A percentile compares a stretch with the other conserved stretches of the same genome.
phyloP scores from a whole-genome alignment of 2,329 filamentous ascomycete genomes.

The Zasmidium citrigriseum region DNA sequence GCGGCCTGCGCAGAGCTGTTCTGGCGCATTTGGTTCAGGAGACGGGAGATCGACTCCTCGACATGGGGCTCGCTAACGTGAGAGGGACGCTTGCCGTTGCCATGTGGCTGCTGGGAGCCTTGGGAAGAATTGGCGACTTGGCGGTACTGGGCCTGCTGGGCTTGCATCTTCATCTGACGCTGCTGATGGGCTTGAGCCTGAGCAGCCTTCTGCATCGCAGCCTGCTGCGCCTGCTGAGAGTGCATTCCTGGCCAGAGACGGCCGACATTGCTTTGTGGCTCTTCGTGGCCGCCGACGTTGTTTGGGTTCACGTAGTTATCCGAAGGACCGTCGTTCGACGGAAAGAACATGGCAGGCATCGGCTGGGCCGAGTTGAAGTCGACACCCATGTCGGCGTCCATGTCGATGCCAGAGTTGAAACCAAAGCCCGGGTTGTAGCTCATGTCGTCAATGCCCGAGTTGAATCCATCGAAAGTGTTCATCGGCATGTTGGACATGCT shows the following conservation, averaged over 20 bases:
- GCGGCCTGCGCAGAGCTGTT: slow-evolving; percentile 57
- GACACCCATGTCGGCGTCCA: slow-evolving; percentile 66
- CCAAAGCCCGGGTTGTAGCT: slow-evolving; percentile 60
- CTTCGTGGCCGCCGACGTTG: slow-evolving; percentile 65
- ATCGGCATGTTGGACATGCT: slow-evolving; percentile 79
- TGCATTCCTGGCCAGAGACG: slow-evolving; percentile 93
- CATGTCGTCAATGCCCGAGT: slow-evolving; percentile 67
- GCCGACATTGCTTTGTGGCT: slow-evolving; percentile 57
- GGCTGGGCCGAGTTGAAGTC: slow-evolving; percentile 56
- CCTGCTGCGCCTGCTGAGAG: slow-evolving; percentile 73
- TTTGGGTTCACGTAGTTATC: slow-evolving; percentile 72
- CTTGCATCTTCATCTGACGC: slow-evolving; percentile 50
- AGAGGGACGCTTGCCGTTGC: slow-evolving; percentile 48
- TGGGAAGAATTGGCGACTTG: slow-evolving; percentile 32
- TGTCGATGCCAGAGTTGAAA: slow-evolving; percentile 54
- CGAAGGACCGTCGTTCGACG: slow-evolving; percentile 38
- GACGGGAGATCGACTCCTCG: slow-evolving; percentile 90
- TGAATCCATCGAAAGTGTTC: slow-evolving; percentile 50
- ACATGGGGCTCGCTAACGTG: slow-evolving; percentile 49
- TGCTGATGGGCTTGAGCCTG: slow-evolving; percentile 44
- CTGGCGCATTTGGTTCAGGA: slow-evolving; percentile 88
- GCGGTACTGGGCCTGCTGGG: slow-evolving; percentile 40
- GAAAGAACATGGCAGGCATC: slow-evolving; percentile 64
- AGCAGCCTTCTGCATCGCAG: slow-evolving; percentile 57
- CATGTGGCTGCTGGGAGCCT: slow-evolving; percentile 31